Evolutionary conservation across 176 grass and related monocot species (phyloP), one percentile per base, ranked within the genome.

Genomic region (Hyparrhenia diplandra): DNA sequence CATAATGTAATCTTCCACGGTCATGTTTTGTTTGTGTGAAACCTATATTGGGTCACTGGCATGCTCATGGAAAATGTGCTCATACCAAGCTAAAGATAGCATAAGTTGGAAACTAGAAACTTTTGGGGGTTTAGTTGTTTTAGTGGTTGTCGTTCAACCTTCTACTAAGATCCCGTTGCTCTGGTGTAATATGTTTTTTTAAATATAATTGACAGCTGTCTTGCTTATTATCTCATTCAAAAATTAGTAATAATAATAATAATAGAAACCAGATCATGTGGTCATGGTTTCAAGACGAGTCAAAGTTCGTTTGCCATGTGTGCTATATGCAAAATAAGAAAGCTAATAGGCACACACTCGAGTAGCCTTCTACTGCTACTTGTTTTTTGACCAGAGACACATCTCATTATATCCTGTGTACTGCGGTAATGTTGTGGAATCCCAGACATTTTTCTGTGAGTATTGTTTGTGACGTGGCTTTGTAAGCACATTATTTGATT

Each of bases 251-350:
- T 51, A 20, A 51, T 54, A 21, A 54, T 54, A n/a, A 54, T 3
- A 54, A 32, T 2, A 32, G 16, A 52, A 65, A 72, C 34, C 1
- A 20, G 45, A 64, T 17, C 67, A 67, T 73, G 5, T 12, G 51
- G 57, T 35, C 24, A 72, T 65, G 80, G 57, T 77, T 35, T 37
- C 5, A 25, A 83, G 79, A 45, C 4, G 30, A 36, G 27, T 64
- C 43, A 42, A 77, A 46, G 27, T 24, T 35, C 13, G 20, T 46
- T 12, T 16, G 67, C 30, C 51, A 69, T 59, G 12, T 45, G 6
- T 81, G 30, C 28, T 59, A 81, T 18, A 17, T 66, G 59, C 75
- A 82, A 64, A 54, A 57, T 63, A 63, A 42, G 3, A 62, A 71
- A 54, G 6, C 51, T 20, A 85, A 32, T 36, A 67, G 60, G 37